Base-by-base conservation (phyloP, 164 flowering plant genomes). In the Berberis thunbergii region DNA sequence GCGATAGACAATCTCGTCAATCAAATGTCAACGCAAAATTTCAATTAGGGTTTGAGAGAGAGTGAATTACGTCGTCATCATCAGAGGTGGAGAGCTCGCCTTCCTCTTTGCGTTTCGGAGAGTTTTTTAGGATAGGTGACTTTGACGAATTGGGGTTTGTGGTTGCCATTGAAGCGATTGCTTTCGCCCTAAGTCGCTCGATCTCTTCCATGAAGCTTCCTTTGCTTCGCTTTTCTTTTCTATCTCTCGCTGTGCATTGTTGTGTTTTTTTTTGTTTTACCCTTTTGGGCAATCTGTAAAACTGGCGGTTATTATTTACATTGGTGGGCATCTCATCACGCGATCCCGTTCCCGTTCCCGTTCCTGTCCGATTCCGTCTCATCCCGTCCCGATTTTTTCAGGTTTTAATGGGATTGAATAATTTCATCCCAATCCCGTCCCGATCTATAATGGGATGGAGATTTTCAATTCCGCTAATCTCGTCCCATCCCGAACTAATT, bases 51-150 rank as follows among this genome's bases (percentile, higher is more conserved):
- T 58, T 69, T 11, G 1, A 58, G 49, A 43, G 44, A 49, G 56
- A 10, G 26, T 40, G 63, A 40, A 45, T 41, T 45, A 45, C 53
- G 1, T 64, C 79, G 13, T 73, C 84, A 45, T 65, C 77, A 42
- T 74, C 80, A 26, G 73, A 69, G 3, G 89, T 79, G 63, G 89
- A 78, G 60, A 88, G 77, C 70, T 88, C 92, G 71, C 92, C 92
- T 82, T 85, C 96, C 78, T 88, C 96, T 68, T 72, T 83, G 69
- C 48, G 43, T 41, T 45, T 12, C 43, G 59, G n/a, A 6, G 38
- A 26, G 6, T 61, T 65, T 0, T 60, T 49, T 0, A 26, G 26
- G 26, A 26, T 26, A 26, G 26, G 26, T 26, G 26, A 26, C 43
- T 43, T 57, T 4, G 67, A 10, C 43, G 6, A 67, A 57, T 65